phyloP scores from a whole-genome alignment of 2,329 filamentous ascomycete species.

The Xylaria arbuscula region DNA sequence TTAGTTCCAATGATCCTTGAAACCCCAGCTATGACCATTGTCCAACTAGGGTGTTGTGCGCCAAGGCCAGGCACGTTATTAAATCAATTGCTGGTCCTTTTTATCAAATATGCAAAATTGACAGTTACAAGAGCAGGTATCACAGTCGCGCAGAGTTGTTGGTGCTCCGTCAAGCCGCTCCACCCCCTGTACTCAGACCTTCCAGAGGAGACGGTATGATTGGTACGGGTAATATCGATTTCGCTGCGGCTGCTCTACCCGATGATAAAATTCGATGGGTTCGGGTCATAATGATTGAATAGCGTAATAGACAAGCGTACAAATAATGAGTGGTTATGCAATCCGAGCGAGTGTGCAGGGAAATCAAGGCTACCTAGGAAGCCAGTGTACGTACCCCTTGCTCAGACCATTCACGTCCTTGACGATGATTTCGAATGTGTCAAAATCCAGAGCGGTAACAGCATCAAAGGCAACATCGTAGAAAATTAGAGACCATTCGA shows the following conservation, averaged over 20 bases:
- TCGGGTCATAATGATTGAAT: not conserved
- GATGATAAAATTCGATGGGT: not conserved
- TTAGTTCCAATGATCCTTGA: not conserved
- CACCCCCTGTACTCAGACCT: not conserved
- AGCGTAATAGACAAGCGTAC: constrained; percentile 15
- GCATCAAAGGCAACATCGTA: constrained; percentile 98
- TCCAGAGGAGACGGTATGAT: not conserved
- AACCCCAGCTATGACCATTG: not conserved
- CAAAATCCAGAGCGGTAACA: constrained; percentile 91
- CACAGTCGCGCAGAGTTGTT: not conserved
- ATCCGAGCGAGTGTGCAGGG: constrained; percentile 47
- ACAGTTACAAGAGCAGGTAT: constrained; percentile 9
- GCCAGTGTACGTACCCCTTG: constrained; percentile 98
- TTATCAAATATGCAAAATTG: constrained; percentile 4
- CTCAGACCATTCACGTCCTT: constrained; percentile 89
- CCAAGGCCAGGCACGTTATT: not conserved
- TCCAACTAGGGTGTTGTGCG: constrained; percentile 14
- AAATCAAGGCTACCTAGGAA: constrained; percentile 78
- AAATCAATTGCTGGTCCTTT: not conserved
- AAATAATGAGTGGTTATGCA: constrained; percentile 24
- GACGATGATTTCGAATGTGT: constrained; percentile 85
- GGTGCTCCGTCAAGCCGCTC: not conserved
- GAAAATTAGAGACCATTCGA: constrained; percentile 95
- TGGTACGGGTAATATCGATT: constrained; percentile 1
- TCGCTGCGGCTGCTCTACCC: not conserved